These are phyloP conservation scores for Aspergillus sclerotioniger DNA, from an alignment of 495 filamentous ascomycete species.

Conservation along the genomic window DNA sequence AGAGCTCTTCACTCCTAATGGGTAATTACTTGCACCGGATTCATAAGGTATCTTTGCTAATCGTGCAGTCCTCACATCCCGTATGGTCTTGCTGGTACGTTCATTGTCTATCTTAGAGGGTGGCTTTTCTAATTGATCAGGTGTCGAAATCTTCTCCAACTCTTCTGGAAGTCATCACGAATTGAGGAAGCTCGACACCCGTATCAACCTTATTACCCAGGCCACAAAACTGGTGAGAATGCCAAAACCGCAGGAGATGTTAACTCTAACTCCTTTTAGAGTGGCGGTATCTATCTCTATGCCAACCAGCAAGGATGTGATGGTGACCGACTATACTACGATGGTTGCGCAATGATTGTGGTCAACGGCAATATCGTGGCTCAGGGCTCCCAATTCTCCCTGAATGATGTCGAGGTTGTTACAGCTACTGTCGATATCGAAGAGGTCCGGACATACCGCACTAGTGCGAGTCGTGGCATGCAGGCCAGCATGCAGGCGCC, in stretches of 20 bases:
- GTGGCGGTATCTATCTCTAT: conserved; percentile 76
- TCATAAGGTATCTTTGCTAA: conserved; percentile 9
- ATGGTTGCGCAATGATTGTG: conserved; percentile 77
- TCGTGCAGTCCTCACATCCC: conserved; percentile 32
- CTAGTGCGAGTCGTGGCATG: conserved; percentile 35
- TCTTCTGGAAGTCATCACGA: conserved; percentile 70
- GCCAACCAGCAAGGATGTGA: conserved; percentile 74
- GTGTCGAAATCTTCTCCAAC: conserved; percentile 77
- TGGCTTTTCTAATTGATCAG: conserved; percentile 19
- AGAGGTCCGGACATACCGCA: conserved; percentile 48
- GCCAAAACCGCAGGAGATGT: conserved; percentile 4
- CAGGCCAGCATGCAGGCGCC: conserved; percentile 40
- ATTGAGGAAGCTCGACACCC: conserved; percentile 70
- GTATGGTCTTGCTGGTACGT: conserved; percentile 35
- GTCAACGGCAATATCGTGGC: conserved; percentile 71
- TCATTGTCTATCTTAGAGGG: background rate
- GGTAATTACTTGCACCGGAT: conserved; percentile 22
- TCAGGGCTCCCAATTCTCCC: conserved; percentile 69
- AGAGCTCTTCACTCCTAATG: conserved; percentile 71
- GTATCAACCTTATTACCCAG: conserved; percentile 72
- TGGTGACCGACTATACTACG: conserved; percentile 63
- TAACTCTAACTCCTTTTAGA: conserved; percentile 27
- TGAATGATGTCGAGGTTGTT: conserved; percentile 82
- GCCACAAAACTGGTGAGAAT: conserved; percentile 60
- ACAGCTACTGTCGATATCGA: conserved; percentile 81